Conservation (phyloP, 805 yeast species). For the Saccharomycopsis javanensis region DNA sequence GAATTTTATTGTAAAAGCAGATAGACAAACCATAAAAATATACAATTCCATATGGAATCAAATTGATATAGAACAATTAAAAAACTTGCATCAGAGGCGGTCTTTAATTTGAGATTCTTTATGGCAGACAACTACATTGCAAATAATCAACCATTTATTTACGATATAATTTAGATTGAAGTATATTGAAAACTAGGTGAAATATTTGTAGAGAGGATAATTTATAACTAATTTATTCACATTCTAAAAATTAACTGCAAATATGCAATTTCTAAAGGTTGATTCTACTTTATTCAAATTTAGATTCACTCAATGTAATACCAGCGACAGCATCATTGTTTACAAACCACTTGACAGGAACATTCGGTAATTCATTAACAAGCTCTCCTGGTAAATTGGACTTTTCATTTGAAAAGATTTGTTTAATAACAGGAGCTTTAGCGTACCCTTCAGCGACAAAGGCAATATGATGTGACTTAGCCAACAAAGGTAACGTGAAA, state of each 20-base stretch:
- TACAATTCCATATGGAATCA: too few species aligned
- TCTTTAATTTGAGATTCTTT: too few species aligned
- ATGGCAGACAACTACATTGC: too few species aligned
- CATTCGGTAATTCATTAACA: conserved; percentile 44
- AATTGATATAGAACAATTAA: too few species aligned
- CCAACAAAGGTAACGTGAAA: conserved; percentile 84
- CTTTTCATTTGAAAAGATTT: conserved; percentile 50
- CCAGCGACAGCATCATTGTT: conserved; percentile 68
- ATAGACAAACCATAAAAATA: too few species aligned
- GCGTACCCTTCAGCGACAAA: conserved; percentile 93
- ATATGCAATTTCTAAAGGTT: neutral
- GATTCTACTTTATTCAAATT: conserved; percentile 5
- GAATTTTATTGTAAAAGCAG: too few species aligned
- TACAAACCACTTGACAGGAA: conserved; percentile 57
- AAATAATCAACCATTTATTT: too few species aligned
- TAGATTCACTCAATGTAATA: conserved; percentile 29
- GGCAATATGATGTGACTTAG: conserved; percentile 85
- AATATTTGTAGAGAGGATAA: too few species aligned
- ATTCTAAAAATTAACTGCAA: too few species aligned
- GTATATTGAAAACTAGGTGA: too few species aligned
- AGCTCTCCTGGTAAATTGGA: conserved; percentile 58
- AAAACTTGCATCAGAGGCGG: too few species aligned
- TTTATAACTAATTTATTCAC: neutral
- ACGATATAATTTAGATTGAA: too few species aligned
- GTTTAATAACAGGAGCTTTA: conserved; percentile 61